These are phyloP conservation scores for Wallacemonas sp. DNA, from an alignment of 208 protist genomes.

Conservation along the genomic window DNA sequence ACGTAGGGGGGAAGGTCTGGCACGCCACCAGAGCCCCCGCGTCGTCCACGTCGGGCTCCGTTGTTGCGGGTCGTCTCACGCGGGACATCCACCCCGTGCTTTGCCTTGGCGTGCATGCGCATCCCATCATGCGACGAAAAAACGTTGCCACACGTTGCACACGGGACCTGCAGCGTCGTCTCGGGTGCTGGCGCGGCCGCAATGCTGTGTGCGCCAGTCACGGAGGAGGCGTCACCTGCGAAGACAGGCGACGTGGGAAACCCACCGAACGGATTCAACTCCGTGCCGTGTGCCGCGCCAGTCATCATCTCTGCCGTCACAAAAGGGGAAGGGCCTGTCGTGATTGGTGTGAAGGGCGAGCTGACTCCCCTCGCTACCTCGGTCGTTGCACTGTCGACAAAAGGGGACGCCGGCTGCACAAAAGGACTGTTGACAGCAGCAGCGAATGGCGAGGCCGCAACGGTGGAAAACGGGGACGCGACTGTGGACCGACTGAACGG, in stretches of 20 bases:
- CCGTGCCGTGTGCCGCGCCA: too few relatives aligned
- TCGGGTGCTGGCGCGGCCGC: slow-evolving; percentile 18
- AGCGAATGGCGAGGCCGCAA: slow-evolving; percentile 42
- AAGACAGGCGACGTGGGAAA: neutral
- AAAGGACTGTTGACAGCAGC: slow-evolving; percentile 15
- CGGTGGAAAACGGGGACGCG: slow-evolving; percentile 39
- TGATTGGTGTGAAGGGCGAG: neutral
- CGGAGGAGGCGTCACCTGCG: too few relatives aligned
- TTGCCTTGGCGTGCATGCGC: slow-evolving; percentile 83
- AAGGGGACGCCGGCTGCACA: neutral
- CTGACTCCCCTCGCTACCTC: neutral
- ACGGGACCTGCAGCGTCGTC: slow-evolving; percentile 40
- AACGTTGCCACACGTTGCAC: slow-evolving; percentile 52
- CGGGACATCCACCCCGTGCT: slow-evolving; percentile 67
- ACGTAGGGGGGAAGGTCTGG: slow-evolving; percentile 82
- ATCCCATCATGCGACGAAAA: slow-evolving; percentile 68
- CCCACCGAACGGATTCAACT: neutral
- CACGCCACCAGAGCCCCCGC: neutral
- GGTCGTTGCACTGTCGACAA: slow-evolving; percentile 2
- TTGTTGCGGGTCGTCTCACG: slow-evolving; percentile 10
- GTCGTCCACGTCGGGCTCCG: slow-evolving; percentile 17
- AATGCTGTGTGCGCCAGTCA: too few relatives aligned
- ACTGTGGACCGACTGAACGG: slow-evolving; percentile 14
- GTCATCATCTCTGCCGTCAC: slow-evolving; percentile 4
- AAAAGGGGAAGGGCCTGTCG: slow-evolving; percentile 27